Evolutionary conservation across 129 eudicot species (phyloP).

Genomic region (Flaveria robusta): DNA sequence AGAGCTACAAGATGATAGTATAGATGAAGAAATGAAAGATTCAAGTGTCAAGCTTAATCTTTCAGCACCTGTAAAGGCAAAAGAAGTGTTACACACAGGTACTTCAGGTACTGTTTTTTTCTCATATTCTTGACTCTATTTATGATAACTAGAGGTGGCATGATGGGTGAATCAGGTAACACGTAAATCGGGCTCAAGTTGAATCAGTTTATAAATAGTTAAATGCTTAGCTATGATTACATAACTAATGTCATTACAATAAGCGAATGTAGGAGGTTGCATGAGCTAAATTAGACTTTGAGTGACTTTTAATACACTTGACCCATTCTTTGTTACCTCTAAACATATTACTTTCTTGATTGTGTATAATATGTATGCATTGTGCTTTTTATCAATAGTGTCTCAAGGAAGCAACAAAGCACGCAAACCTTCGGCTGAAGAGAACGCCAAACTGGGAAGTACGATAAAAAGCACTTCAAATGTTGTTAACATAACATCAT

Average conservation of each 20-base stretch:
- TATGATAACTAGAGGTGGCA: neutral
- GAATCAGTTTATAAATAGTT: neutral
- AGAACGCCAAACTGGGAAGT: neutral
- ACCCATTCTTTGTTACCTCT: neutral
- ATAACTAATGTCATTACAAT: no score
- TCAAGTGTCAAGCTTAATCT: slow-evolving; percentile 35
- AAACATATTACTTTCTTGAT: neutral
- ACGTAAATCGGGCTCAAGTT: neutral
- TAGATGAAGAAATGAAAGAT: slow-evolving; percentile 28
- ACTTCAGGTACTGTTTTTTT: slow-evolving; percentile 16
- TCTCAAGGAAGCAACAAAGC: slow-evolving; percentile 25
- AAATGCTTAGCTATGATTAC: neutral
- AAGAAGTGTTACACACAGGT: slow-evolving; percentile 44
- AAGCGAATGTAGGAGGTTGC: no score
- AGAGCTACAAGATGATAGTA: slow-evolving; percentile 34
- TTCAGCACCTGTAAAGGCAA: slow-evolving; percentile 33
- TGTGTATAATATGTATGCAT: neutral
- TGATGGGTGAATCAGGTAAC: neutral
- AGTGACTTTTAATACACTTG: neutral
- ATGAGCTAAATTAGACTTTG: neutral
- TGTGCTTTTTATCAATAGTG: slow-evolving; percentile 25
- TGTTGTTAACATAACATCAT: slow-evolving; percentile 9
- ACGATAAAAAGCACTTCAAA: neutral
- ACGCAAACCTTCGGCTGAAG: neutral
- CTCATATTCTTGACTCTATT: neutral